Base-by-base conservation (phyloP, 2,329 filamentous ascomycete species). In the Botrytis porri region DNA sequence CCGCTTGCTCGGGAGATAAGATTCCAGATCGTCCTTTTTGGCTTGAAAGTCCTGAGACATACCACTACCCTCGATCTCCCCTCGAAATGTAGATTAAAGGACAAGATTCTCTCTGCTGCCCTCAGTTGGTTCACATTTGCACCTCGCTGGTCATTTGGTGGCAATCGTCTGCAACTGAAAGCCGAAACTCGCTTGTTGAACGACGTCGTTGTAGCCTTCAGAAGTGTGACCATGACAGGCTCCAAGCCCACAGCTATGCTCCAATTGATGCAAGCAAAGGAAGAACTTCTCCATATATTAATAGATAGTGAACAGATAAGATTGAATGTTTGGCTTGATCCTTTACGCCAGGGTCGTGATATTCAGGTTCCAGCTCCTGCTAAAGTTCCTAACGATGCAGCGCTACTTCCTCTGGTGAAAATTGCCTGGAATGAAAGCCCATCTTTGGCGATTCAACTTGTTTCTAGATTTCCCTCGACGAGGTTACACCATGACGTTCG, bases 131-230 rank as follows among this genome's bases (percentile, higher is more conserved):
- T 99, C 82, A 89, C 87, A 57, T 88, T 90, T 76, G 85, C 93
- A 9, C 93, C 95, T 22, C 89, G 90, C 77, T 99, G 96, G 95
- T 97, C 96, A 0, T 98, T 96, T 82, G 96, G 96, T 73, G 96
- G 95, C 78, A 99, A 98, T 80, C 88, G 93, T 66, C 84, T 99
- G 25, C 96, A 99, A 81, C 86, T 98, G 69, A 98, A 97, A 84
- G 95, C 97, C 0, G 96, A 99, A 82, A 89, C 94, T 48, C 92
- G 92, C 76, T 85, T 97, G 29, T 87, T 98, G 57, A 87, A 87
- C 10, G 94, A 98, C 80, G 90, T 98, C 51, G 85, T 91, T 66
- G 81, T 83, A 18, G 88, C 90, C 22, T 83, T 99, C 75, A 89
- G 90, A 75, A 86, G 84, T 4, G 87, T 94, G 18, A 85, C 88